Evolutionary conservation across 257 asterid species (phyloP).

Genomic region (Penstemon newberryi): DNA sequence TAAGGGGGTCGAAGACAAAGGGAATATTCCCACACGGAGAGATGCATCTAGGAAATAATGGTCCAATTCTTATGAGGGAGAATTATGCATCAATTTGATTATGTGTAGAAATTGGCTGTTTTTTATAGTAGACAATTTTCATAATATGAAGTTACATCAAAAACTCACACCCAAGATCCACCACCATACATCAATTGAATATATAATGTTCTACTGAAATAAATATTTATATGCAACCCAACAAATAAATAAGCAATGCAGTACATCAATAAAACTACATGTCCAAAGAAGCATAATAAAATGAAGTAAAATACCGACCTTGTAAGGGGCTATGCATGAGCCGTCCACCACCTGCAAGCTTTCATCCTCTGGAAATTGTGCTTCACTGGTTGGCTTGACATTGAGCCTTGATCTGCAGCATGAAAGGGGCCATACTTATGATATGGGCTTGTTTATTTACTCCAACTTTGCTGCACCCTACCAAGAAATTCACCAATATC

Average conservation of each 20-base stretch:
- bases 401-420: constrained; percentile 38
- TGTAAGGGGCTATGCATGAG: constrained; percentile 10
- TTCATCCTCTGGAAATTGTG: constrained; percentile 79
- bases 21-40: background rate
- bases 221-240: background rate
- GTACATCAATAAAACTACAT: background rate
- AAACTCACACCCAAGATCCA: background rate
- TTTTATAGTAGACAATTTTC: too few relatives aligned
- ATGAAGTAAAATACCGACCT: constrained; percentile 31
- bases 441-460: constrained; percentile 81
- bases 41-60: background rate
- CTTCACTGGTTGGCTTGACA: constrained; percentile 66
- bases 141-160: background rate
- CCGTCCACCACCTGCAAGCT: constrained; percentile 37
- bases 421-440: constrained; percentile 39
- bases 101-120: background rate
- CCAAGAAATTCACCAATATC: constrained; percentile 32
- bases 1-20: background rate
- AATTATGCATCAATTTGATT: background rate
- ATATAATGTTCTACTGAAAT: too few relatives aligned
- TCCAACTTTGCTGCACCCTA: constrained; percentile 85
- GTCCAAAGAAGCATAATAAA: too few relatives aligned
- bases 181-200: background rate
- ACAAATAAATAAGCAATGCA: background rate
- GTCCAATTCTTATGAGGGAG: background rate